phyloP scores from a whole-genome alignment of 805 yeast species.

The Metschnikowia drakensbergensis region DNA sequence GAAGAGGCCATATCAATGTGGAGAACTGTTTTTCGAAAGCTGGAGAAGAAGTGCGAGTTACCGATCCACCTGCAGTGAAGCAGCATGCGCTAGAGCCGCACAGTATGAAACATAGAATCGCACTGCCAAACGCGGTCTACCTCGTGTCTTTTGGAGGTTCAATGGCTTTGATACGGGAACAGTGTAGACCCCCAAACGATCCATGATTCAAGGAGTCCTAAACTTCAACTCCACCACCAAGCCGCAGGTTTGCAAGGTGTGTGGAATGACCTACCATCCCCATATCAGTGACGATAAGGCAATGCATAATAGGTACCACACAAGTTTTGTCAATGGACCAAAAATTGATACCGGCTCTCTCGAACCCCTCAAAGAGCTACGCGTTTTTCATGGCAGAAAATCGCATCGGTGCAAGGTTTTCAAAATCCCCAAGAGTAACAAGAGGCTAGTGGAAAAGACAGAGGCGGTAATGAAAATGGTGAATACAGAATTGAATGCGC shows the following conservation, averaged over 20 bases:
- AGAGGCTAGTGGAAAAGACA: constrained; percentile 24
- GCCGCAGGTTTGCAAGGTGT: constrained; percentile 39
- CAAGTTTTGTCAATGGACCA: constrained; percentile 45
- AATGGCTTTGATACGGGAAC: background rate
- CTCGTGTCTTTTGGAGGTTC: background rate
- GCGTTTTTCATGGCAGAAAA: constrained; percentile 11
- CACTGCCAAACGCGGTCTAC: background rate
- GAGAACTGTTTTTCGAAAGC: constrained; percentile 1
- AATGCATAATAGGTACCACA: constrained; percentile 52
- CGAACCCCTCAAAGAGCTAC: constrained; percentile 26
- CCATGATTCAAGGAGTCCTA: constrained; percentile 13
- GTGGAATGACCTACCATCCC: constrained; percentile 52
- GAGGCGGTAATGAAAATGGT: constrained; percentile 46
- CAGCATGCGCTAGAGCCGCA: background rate
- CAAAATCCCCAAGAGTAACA: constrained; percentile 21
- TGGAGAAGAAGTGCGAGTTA: constrained; percentile 1
- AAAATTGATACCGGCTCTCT: constrained; percentile 36
- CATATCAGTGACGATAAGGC: constrained; percentile 40
- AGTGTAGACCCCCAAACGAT: background rate
- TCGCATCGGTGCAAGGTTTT: constrained; percentile 17
- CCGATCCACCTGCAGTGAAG: background rate
- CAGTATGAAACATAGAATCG: background rate
- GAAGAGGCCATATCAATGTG: constrained; percentile 17
- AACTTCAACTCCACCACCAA: constrained; percentile 5
- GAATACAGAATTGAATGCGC: constrained; percentile 60